Evolutionary conservation across 208 protist genomes (phyloP).

Genomic region (Phytomonas sp.): DNA sequence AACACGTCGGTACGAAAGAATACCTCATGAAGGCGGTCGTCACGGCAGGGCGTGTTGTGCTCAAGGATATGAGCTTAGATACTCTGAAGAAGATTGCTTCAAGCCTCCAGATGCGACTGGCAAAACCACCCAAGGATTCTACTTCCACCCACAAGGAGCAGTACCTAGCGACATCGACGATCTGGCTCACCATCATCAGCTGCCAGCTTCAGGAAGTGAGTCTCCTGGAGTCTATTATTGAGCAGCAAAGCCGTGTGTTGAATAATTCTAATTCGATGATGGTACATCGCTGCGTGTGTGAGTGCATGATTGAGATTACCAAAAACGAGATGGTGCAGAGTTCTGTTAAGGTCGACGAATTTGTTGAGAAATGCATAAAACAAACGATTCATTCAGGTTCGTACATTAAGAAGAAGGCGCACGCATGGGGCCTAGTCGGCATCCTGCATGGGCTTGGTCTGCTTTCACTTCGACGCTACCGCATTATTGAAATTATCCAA

Average conservation of each 20-base stretch:
- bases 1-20: constrained; percentile 53
- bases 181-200: constrained; percentile 87
- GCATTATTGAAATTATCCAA: constrained; percentile 58
- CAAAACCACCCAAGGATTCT: constrained; percentile 77
- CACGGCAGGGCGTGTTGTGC: constrained; percentile 58
- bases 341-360: constrained; percentile 75
- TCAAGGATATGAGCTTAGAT: constrained; percentile 40
- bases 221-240: constrained; percentile 78
- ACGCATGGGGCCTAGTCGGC: constrained; percentile 80
- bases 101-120: constrained; percentile 61
- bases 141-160: constrained; percentile 72
- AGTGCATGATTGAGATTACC: constrained; percentile 84
- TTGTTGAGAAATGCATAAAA: constrained; percentile 88
- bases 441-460: constrained; percentile 81
- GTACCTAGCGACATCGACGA: constrained; percentile 78
- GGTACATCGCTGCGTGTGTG: constrained; percentile 86
- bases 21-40: constrained; percentile 55
- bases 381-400: constrained; percentile 75
- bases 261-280: constrained; percentile 84
- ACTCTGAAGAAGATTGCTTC: constrained; percentile 50
- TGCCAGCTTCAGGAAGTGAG: constrained; percentile 76
- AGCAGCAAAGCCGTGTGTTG: constrained; percentile 81
- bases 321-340: constrained; percentile 53
- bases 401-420: constrained; percentile 90
- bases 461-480: constrained; percentile 56